A percentile compares a stretch with the other conserved stretches of the same genome.
Evolutionary conservation across 495 filamentous ascomycete genomes (phyloP).

Genomic region (Tuber brumale): DNA sequence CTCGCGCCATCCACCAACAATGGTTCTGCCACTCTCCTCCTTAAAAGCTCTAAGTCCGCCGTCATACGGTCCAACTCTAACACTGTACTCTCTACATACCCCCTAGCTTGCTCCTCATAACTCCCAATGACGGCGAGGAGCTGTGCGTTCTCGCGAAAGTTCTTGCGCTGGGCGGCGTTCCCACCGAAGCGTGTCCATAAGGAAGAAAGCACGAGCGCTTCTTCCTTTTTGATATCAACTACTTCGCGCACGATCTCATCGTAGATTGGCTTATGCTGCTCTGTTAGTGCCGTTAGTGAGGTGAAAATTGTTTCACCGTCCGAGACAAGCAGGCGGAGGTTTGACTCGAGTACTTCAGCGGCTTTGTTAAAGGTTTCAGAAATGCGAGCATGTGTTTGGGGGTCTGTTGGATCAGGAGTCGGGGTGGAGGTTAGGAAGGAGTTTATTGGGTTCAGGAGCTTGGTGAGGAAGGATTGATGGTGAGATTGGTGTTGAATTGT

Average conservation of each 20-base stretch:
- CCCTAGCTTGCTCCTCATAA: constrained; percentile 41
- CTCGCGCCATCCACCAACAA: constrained; percentile 27
- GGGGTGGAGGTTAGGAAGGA: constrained; percentile 26
- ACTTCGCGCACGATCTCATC: constrained; percentile 42
- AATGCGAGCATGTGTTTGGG: constrained; percentile 34
- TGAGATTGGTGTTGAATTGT: constrained; percentile 33
- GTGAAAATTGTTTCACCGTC: constrained; percentile 40
- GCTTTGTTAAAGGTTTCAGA: constrained; percentile 41
- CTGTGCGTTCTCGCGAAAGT: constrained; percentile 41
- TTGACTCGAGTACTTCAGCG: constrained; percentile 40
- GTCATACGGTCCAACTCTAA: constrained; percentile 42
- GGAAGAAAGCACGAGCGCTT: constrained; percentile 39
- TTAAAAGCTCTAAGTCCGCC: constrained; percentile 37
- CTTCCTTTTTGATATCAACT: constrained; percentile 41
- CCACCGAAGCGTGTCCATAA: constrained; percentile 39
- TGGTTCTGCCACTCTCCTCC: constrained; percentile 39
- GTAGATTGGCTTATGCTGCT: constrained; percentile 42
- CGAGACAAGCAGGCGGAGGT: constrained; percentile 40
- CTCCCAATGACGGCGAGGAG: constrained; percentile 38
- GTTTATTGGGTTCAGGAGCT: constrained; percentile 21
- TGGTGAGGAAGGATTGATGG: constrained; percentile 31
- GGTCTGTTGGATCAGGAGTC: constrained; percentile 19
- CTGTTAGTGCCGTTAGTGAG: constrained; percentile 38
- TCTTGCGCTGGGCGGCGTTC: constrained; percentile 34
- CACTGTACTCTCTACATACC: constrained; percentile 41